Evolutionary conservation across 352 stramenopile genomes (phyloP), one percentile per base, ranked within the genome.

Genomic region (Saprolegnia diclina): DNA sequence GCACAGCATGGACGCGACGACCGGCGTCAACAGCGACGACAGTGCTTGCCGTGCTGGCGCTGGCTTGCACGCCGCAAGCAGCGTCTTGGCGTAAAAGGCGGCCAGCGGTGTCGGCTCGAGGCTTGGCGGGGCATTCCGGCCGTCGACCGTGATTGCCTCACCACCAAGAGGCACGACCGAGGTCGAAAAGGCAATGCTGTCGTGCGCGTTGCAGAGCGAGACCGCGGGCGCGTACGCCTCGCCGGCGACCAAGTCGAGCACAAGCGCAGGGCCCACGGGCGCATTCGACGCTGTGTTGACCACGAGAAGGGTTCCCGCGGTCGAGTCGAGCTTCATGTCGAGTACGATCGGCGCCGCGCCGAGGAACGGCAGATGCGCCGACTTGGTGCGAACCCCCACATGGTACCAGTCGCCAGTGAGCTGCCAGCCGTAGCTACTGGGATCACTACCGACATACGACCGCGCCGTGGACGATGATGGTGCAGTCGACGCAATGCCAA

Each of bases 331-430:
- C 2, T 21, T 57, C 14, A 68, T 5, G 14, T 57, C 62, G 18
- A 68, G 19, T 13, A 57, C 16, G 19, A 68, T 40, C n/a, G 26
- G 26, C 26, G 5, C 46, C 10, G 40, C 14, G 35, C 24, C n/a
- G 19, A 44, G 62, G n/a, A 61, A 19, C 1, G 50, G 62, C 14
- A 61, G 45, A 13, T 22, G 7, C 19, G 29, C 3, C 13, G 45
- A 7, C 46, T 68, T 68, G 13, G 50, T 42, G 14, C 62, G 44
- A 19, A 48, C 14, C 18, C 45, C 45, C 16, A 18, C 42, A 32
- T 68, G 40, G 50, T 68, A 68, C 26, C 22, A 57, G 40, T 68
- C 62, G 18, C 62, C 62, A 10, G 62, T 68, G 14, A 68, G 50
- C 26, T 61, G 19, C 62, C 62, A 68, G 5, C 62, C 62, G 32